phyloP scores from a whole-genome alignment of 257 asterid species.

The Coffea eugenioides region DNA sequence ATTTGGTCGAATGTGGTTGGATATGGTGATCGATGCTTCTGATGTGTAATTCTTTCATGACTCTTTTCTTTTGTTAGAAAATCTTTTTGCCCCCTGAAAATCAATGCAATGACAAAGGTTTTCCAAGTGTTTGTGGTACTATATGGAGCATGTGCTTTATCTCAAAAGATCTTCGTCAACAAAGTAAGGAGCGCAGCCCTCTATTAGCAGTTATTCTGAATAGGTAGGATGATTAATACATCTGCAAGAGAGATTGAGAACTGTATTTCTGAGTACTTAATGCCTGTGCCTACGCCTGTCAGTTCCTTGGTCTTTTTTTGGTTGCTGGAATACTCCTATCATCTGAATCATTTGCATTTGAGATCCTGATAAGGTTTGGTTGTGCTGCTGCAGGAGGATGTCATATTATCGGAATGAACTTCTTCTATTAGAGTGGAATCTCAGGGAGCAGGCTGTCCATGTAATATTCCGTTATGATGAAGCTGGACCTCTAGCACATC shows the following conservation, averaged over 20 bases:
- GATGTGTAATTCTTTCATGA: neutral
- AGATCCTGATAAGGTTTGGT: constrained; percentile 6
- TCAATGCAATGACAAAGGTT: constrained; percentile 50
- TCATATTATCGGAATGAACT: constrained; percentile 72
- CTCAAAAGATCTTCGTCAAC: constrained; percentile 52
- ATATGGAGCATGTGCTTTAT: constrained; percentile 99
- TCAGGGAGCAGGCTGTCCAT: constrained; percentile 50
- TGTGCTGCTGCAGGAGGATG: constrained; percentile 56
- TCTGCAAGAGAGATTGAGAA: constrained; percentile 17
- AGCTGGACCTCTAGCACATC: constrained; percentile 78
- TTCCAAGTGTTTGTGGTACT: constrained; percentile 69
- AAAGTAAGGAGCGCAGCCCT: constrained; percentile 57
- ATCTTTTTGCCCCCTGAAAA: constrained; percentile 68
- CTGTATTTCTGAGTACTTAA: constrained; percentile 11
- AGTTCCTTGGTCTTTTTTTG: constrained; percentile 23
- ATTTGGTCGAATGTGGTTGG: constrained; percentile 5
- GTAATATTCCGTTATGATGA: constrained; percentile 76
- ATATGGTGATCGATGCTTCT: constrained; percentile 20
- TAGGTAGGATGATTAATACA: constrained; percentile 49
- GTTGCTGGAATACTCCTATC: constrained; percentile 8
- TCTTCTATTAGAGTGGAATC: constrained; percentile 75
- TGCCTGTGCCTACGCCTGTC: constrained; percentile 12
- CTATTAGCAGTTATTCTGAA: constrained; percentile 81
- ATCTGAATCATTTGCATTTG: constrained; percentile 7
- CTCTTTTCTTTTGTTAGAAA: constrained; percentile 39